Conservation (phyloP, 805 yeast species). For the Deakozyma indianensis region DNA sequence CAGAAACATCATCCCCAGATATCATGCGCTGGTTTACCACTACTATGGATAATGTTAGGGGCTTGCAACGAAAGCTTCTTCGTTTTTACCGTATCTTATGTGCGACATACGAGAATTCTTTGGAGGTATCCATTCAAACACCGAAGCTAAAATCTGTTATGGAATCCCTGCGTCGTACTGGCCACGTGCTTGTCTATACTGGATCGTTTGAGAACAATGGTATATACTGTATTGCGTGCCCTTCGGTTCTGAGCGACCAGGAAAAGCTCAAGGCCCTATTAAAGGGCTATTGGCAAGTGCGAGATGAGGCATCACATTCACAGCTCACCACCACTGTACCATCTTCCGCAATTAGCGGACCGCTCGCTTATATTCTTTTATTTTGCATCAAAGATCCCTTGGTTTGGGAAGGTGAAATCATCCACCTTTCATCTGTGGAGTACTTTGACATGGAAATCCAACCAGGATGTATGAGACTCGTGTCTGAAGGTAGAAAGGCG, state of each 20-base stretch:
- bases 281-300: conserved; percentile 19
- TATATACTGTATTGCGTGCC: conserved; percentile 65
- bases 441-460: conserved; percentile 34
- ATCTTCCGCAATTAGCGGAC: not conserved
- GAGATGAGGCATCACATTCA: not conserved
- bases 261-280: conserved; percentile 17
- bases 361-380: not conserved
- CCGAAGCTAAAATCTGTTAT: conserved; percentile 32
- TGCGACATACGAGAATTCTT: conserved; percentile 58
- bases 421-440: conserved; percentile 28
- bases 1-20: conserved; percentile 26
- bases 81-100: conserved; percentile 60
- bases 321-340: not conserved
- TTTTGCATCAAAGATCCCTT: conserved; percentile 72
- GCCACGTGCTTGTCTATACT: conserved; percentile 66
- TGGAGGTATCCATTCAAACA: conserved; percentile 26
- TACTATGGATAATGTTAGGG: conserved; percentile 26
- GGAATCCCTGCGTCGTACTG: conserved; percentile 43
- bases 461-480: conserved; percentile 51
- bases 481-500: conserved; percentile 54
- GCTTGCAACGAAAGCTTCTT: conserved; percentile 62
- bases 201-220: conserved; percentile 62
- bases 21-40: conserved; percentile 36
- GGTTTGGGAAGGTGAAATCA: conserved; percentile 78
- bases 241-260: conserved; percentile 31